Percentiles rank a stretch among this genome's conserved stretches.
Evolutionary conservation across 345 rosid genomes (phyloP).

Genomic region (Dimocarpus longan): DNA sequence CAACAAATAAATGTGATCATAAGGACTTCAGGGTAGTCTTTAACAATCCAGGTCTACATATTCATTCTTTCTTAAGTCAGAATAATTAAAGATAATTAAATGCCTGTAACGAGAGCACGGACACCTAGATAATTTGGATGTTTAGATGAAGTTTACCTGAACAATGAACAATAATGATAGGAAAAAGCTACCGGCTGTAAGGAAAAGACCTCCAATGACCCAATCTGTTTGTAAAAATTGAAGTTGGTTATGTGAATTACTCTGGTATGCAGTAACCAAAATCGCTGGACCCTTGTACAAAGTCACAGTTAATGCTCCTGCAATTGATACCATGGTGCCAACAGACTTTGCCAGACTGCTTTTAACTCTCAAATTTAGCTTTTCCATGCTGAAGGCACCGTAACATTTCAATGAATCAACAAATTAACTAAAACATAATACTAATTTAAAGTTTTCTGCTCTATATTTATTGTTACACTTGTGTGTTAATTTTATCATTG

Average conservation of each 20-base stretch:
- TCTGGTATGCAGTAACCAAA: background rate
- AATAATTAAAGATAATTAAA: background rate
- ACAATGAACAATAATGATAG: constrained; percentile 9
- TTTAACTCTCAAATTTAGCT: constrained; percentile 22
- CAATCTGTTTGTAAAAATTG: background rate
- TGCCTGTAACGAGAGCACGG: background rate
- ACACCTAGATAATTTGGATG: background rate
- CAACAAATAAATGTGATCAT: constrained; percentile 18
- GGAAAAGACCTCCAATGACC: constrained; percentile 22
- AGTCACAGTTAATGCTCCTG: constrained; percentile 30
- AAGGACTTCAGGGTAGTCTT: constrained; percentile 28
- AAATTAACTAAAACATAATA: no score
- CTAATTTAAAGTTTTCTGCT: no score
- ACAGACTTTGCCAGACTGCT: constrained; percentile 34
- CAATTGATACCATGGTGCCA: constrained; percentile 28
- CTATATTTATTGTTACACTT: no score
- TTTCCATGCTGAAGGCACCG: constrained; percentile 31
- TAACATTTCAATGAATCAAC: background rate
- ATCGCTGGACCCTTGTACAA: constrained; percentile 29
- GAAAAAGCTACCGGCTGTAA: background rate
- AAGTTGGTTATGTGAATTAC: background rate
- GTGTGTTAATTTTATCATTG: no score
- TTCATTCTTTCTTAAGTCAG: background rate
- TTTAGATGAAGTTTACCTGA: background rate
- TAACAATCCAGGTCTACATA: constrained; percentile 25